Evolutionary conservation across 1,284 basidiomycete genomes (phyloP).

Genomic region (Pisolithus thermaeus): DNA sequence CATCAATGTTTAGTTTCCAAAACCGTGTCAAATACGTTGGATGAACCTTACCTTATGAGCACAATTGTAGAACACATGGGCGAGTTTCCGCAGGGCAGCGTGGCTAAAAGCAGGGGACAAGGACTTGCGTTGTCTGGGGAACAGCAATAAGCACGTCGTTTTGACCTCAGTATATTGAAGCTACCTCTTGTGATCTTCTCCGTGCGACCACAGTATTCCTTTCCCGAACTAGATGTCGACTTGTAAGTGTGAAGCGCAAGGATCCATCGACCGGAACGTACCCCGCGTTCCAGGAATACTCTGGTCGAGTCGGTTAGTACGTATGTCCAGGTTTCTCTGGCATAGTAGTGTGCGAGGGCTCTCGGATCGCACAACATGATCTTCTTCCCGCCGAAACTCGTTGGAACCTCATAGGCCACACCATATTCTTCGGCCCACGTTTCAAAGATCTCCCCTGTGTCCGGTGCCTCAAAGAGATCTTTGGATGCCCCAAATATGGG

Average conservation of each 20-base stretch:
- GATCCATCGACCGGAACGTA: conserved; percentile 20
- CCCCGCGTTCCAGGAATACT: conserved; percentile 8
- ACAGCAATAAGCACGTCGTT: neutral
- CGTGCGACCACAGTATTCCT: conserved; percentile 4
- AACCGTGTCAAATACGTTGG: too few species aligned
- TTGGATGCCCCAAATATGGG: conserved; percentile 23
- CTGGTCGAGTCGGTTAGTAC: conserved; percentile 2
- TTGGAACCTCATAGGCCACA: conserved; percentile 38
- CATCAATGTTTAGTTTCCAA: too few species aligned
- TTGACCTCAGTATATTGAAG: neutral
- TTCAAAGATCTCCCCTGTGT: conserved; percentile 22
- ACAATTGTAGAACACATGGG: too few species aligned
- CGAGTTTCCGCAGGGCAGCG: too few species aligned
- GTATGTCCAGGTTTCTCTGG: conserved; percentile 38
- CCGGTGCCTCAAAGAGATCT: conserved; percentile 7
- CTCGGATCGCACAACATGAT: conserved; percentile 50
- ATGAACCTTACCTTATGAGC: conserved; percentile 17
- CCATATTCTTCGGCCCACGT: conserved; percentile 44
- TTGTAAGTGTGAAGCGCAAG: neutral
- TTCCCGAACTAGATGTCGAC: conserved; percentile 1
- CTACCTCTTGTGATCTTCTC: conserved; percentile 4
- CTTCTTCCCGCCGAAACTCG: conserved; percentile 33
- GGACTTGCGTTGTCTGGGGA: conserved; percentile 37
- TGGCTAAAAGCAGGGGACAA: conserved; percentile 13
- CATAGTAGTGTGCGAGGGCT: too few species aligned